phyloP scores from a whole-genome alignment of 2,329 filamentous ascomycete species.

The Neurospora sp. region DNA sequence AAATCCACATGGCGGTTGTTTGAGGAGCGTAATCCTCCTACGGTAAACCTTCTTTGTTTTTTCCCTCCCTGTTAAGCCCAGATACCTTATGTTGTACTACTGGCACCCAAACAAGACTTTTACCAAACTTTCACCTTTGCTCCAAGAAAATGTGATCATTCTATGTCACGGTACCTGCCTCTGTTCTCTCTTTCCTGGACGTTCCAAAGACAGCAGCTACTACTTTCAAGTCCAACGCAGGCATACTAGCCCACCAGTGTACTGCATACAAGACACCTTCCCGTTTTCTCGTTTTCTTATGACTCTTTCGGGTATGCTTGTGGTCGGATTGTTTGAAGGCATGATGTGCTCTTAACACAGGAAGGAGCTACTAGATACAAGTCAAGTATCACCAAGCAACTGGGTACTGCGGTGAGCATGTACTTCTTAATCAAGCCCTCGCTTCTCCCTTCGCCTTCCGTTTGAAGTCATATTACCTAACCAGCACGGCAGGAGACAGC shows the following conservation, averaged over 20 bases:
- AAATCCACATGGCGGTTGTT: slow-evolving; percentile 29
- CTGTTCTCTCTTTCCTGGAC: background rate
- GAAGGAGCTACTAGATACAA: background rate
- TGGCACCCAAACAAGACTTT: background rate
- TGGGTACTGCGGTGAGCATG: background rate
- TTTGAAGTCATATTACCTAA: background rate
- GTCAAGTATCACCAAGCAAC: background rate
- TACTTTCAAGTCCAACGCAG: background rate
- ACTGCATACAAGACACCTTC: background rate
- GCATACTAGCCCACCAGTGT: background rate
- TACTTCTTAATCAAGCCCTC: background rate
- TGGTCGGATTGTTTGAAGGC: background rate
- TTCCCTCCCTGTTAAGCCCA: background rate
- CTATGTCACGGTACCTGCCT: background rate
- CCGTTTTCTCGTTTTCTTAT: background rate
- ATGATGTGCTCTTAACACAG: background rate
- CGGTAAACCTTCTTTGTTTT: background rate
- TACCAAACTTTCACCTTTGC: background rate
- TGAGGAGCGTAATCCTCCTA: slow-evolving; percentile 1
- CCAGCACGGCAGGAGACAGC: background rate
- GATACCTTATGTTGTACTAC: background rate
- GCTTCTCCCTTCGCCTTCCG: background rate
- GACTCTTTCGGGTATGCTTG: background rate
- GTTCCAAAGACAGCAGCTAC: background rate
- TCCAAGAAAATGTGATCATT: background rate